Evolutionary conservation across 2,329 filamentous ascomycete genomes (phyloP).

Genomic region (Colletotrichum lini): DNA sequence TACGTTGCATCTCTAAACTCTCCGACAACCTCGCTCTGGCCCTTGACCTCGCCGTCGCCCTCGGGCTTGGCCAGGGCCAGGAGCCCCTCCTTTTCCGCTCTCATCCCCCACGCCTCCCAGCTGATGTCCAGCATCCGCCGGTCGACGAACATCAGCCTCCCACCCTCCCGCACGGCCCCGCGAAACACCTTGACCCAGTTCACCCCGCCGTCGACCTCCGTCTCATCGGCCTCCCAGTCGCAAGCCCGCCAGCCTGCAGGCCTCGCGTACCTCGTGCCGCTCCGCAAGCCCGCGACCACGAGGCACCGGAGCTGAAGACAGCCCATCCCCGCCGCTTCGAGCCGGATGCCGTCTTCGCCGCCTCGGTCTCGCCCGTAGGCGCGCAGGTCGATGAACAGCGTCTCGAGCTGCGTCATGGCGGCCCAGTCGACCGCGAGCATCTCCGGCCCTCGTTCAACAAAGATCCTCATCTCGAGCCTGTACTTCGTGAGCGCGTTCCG

Average conservation of each 20-base stretch:
- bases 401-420: constrained; percentile 33
- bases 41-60: not conserved
- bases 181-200: constrained; percentile 40
- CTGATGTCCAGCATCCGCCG: constrained; percentile 15
- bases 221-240: constrained; percentile 26
- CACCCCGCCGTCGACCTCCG: constrained; percentile 17
- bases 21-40: not conserved
- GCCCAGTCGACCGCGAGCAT: constrained; percentile 22
- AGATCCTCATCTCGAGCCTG: constrained; percentile 19
- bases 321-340: constrained; percentile 27
- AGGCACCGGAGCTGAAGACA: constrained; percentile 30
- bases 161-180: constrained; percentile 33
- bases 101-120: constrained; percentile 28
- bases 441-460: constrained; percentile 13
- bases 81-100: constrained; percentile 21
- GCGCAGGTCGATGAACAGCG: constrained; percentile 35
- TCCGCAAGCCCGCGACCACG: constrained; percentile 29
- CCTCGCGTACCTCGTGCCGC: not conserved
- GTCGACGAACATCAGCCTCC: constrained; percentile 35
- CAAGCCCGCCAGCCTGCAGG: not conserved
- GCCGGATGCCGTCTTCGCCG: constrained; percentile 16
- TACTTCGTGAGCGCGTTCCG: constrained; percentile 3
- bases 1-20: not conserved
- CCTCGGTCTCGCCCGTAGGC: constrained; percentile 12
- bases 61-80: not conserved